Evolutionary conservation across 2,329 filamentous ascomycete genomes (phyloP), one percentile per base, ranked within the genome.

Genomic region (Mycosphaerella sp.): DNA sequence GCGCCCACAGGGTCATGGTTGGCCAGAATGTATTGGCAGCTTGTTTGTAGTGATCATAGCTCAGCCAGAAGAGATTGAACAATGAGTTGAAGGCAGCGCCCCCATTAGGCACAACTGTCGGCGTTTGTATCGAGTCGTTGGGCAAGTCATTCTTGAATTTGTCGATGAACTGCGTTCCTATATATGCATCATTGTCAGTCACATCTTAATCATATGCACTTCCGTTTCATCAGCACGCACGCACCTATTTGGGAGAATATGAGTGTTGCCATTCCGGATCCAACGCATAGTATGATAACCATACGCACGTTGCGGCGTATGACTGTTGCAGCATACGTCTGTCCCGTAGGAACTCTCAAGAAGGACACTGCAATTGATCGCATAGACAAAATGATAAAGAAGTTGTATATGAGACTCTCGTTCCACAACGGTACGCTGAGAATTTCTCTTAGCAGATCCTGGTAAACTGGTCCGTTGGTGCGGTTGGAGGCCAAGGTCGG

Each of bases 371-470:
- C 69, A 32, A 73, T 68, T 9, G 70, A 71, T 9, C 76, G 71
- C 6, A 72, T 74, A 3, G 73, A 76, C 17, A 78, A 65, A 23
- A 76, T 66, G 56, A 78, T 71, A 62, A 77, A 69, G 64, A 70
- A 72, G 21, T 72, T 72, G 63, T 73, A 73, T 49, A 78, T 71
- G 54, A 77, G 64, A 32, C 69, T 68, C 34, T 72, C 67, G 56
- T 77, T 76, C 72, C 73, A 76, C 54, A 76, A 70, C 3, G 77
- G 62, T 11, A 76, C 70, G 0, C 72, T 73, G 40, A 78, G 65
- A 1, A 72, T 69, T 53, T 76, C 74, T 46, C 74, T 71, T 31
- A 78, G 60, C 29, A 74, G 61, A 12, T 66, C 60, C 60, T 76
- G 72, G 53, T 73, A 74, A 10, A 61, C 49, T 2, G 71, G 69